Evolutionary conservation across 2,329 filamentous ascomycete species (phyloP).

Genomic region (Colletotrichum tofieldiae): DNA sequence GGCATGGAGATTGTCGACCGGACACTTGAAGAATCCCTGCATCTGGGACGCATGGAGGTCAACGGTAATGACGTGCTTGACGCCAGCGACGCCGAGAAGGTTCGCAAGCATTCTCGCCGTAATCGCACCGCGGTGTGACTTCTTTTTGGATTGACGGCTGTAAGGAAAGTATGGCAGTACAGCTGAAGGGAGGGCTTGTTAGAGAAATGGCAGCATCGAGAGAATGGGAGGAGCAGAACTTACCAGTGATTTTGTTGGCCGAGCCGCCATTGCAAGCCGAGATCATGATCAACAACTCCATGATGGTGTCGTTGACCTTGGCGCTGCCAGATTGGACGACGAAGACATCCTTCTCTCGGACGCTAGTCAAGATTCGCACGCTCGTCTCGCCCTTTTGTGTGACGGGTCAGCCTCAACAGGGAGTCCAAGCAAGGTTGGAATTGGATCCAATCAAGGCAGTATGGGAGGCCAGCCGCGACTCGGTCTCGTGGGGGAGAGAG

Average conservation of each 20-base stretch:
- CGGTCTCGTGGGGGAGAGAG: conserved; percentile 7
- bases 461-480: conserved; percentile 10
- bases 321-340: conserved; percentile 97
- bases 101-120: conserved; percentile 98
- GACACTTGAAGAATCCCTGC: conserved; percentile 99
- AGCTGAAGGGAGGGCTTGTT: conserved; percentile 63
- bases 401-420: conserved; percentile 50
- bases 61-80: conserved; percentile 97
- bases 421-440: conserved; percentile 41
- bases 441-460: conserved; percentile 43
- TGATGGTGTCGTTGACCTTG: conserved; percentile 98
- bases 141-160: conserved; percentile 99
- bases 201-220: conserved; percentile 35
- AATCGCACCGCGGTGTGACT: conserved; percentile 95
- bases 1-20: conserved; percentile 96
- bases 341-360: conserved; percentile 98
- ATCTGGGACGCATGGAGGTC: conserved; percentile 98
- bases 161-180: conserved; percentile 98
- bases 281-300: conserved; percentile 99
- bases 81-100: conserved; percentile 90
- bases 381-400: conserved; percentile 76
- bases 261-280: conserved; percentile 98
- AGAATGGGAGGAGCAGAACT: conserved; percentile 45
- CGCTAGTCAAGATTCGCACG: conserved; percentile 79
- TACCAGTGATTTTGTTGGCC: conserved; percentile 96